Percentiles rank a stretch among this genome's conserved stretches.
These are phyloP conservation scores for Hericium rajendrae DNA, from an alignment of 768 basidiomycete species.

Conservation along the genomic window DNA sequence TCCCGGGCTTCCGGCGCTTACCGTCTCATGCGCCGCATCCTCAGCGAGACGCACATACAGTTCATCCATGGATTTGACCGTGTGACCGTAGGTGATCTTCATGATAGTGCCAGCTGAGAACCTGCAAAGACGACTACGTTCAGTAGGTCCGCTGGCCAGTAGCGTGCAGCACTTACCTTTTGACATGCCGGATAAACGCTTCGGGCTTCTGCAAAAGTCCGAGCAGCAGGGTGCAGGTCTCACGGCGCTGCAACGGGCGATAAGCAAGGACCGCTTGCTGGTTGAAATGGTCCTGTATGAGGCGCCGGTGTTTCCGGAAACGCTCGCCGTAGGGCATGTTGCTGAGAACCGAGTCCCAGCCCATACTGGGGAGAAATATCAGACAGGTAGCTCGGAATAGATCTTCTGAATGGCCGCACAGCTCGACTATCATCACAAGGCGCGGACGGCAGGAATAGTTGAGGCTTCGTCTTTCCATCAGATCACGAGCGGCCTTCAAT, in stretches of 20 bases:
- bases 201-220: constrained; percentile 19
- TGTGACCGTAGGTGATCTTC: constrained; percentile 25
- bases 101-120: constrained; percentile 22
- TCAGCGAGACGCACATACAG: constrained; percentile 21
- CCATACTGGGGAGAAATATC: constrained; percentile 8
- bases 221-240: constrained; percentile 18
- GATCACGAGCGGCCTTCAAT: constrained; percentile 22
- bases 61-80: constrained; percentile 21
- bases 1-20: constrained; percentile 17
- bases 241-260: constrained; percentile 17
- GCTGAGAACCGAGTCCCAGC: constrained; percentile 11
- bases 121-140: constrained; percentile 10
- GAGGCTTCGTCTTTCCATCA: constrained; percentile 23
- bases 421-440: constrained; percentile 18
- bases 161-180: constrained; percentile 13
- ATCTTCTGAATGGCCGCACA: constrained; percentile 11
- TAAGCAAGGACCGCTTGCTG: constrained; percentile 12
- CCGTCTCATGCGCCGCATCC: constrained; percentile 15
- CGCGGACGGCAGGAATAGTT: constrained; percentile 26
- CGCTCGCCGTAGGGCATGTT: constrained; percentile 19
- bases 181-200: constrained; percentile 18
- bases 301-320: constrained; percentile 20
- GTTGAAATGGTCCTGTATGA: constrained; percentile 19
- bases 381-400: background rate
- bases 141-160: background rate